These are phyloP conservation scores for Cylindrodendrum hubeiense DNA, from an alignment of 2,329 filamentous ascomycete species.

Conservation along the genomic window DNA sequence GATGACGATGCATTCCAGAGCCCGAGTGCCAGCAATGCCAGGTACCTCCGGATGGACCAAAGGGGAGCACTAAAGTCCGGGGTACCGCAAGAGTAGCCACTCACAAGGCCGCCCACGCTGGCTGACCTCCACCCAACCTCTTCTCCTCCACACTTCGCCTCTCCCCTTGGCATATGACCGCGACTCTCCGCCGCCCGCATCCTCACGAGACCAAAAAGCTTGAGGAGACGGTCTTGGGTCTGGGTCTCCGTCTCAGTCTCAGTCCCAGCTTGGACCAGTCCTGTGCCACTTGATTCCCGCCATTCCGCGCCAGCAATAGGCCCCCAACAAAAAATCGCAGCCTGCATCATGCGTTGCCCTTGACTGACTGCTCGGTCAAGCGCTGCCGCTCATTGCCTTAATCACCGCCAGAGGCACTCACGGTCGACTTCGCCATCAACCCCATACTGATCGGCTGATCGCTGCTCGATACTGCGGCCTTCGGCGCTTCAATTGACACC, in stretches of 20 bases:
- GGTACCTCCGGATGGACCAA: conserved; percentile 3
- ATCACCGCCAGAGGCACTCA: background rate
- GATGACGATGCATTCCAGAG: background rate
- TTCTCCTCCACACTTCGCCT: conserved; percentile 18
- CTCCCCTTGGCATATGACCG: conserved; percentile 40
- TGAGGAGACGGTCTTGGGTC: conserved; percentile 11
- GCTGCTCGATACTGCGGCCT: background rate
- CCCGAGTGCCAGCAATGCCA: conserved; percentile 17
- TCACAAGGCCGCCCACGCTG: conserved; percentile 26
- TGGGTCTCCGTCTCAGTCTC: background rate
- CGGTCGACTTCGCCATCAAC: background rate
- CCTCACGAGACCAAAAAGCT: conserved; percentile 38
- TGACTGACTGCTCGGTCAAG: conserved; percentile 19
- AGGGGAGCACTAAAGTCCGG: conserved; percentile 36
- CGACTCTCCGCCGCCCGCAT: conserved; percentile 27
- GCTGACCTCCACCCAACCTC: conserved; percentile 21
- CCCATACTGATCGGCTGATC: background rate
- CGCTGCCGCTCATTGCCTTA: conserved; percentile 9
- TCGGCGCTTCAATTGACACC: conserved; percentile 6
- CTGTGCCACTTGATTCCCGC: conserved; percentile 6
- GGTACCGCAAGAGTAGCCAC: conserved; percentile 37
- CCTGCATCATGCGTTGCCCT: conserved; percentile 22
- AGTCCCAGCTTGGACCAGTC: background rate
- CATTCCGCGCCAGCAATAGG: background rate
- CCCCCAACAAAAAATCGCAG: conserved; percentile 18